Percentiles rank a stretch among this genome's conserved stretches.
Evolutionary conservation across 139 green algal species (phyloP).

Genomic region (Tetraselmis striata): DNA sequence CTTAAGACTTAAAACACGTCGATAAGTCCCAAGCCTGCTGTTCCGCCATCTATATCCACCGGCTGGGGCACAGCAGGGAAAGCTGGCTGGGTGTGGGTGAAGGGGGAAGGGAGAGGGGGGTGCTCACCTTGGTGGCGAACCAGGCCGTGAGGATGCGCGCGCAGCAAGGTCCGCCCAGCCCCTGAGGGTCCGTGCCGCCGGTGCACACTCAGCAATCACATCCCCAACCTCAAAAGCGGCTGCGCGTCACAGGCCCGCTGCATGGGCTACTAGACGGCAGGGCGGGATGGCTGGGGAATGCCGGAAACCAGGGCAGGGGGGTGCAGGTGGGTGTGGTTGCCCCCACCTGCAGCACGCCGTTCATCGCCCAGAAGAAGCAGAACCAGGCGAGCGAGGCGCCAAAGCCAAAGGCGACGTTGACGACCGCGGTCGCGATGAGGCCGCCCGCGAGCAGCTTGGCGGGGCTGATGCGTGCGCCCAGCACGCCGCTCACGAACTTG

Average conservation of each 20-base stretch:
- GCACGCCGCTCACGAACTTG: conserved; percentile 89
- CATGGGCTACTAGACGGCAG: no score
- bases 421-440: conserved; percentile 72
- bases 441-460: conserved; percentile 77
- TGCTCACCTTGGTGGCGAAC: conserved; percentile 72
- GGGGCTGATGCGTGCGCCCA: conserved; percentile 75
- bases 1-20: no score
- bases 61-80: no score
- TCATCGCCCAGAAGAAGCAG: conserved; percentile 78
- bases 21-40: no score
- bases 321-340: not conserved
- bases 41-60: no score
- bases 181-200: no score
- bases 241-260: not conserved
- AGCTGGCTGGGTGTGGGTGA: no score
- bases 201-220: no score
- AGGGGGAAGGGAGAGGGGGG: no score
- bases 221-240: not conserved
- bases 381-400: conserved; percentile 74
- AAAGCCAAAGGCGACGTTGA: conserved; percentile 90
- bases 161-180: conserved; percentile 87
- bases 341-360: conserved; percentile 77
- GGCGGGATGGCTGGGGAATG: no score
- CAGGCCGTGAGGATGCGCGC: conserved; percentile 93
- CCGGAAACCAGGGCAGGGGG: not conserved